Conservation (phyloP, 805 yeast genomes). For the Schwanniomyces polymorphus region DNA sequence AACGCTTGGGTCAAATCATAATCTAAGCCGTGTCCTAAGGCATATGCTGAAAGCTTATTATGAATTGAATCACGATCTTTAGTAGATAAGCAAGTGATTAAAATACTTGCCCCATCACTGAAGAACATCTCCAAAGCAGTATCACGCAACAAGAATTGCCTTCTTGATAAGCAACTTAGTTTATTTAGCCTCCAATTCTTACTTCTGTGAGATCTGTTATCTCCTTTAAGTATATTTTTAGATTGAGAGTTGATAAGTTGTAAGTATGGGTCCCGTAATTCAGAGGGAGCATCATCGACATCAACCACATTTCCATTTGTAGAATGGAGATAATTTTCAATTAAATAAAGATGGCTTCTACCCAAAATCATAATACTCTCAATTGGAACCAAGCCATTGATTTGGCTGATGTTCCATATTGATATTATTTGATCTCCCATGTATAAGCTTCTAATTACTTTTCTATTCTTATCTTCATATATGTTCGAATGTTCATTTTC, state of each 20-base stretch:
- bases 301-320: slow-evolving; percentile 56
- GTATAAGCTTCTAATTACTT: slow-evolving; percentile 65
- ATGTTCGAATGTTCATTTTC: slow-evolving; percentile 10
- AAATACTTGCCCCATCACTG: slow-evolving; percentile 66
- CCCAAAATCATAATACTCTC: slow-evolving; percentile 80
- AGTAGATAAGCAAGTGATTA: slow-evolving; percentile 62
- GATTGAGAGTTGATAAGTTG: slow-evolving; percentile 58
- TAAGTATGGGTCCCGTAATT: slow-evolving; percentile 66
- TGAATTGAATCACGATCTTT: slow-evolving; percentile 58
- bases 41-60: slow-evolving; percentile 46
- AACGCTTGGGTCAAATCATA: slow-evolving; percentile 55
- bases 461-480: slow-evolving; percentile 70
- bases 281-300: slow-evolving; percentile 61
- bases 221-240: slow-evolving; percentile 19
- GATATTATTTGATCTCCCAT: slow-evolving; percentile 71
- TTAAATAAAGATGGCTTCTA: slow-evolving; percentile 59
- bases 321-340: slow-evolving; percentile 67
- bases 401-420: slow-evolving; percentile 73
- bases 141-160: slow-evolving; percentile 76
- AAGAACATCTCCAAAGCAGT: slow-evolving; percentile 80
- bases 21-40: slow-evolving; percentile 53
- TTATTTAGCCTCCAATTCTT: slow-evolving; percentile 61
- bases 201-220: slow-evolving; percentile 41
- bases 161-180: slow-evolving; percentile 64
- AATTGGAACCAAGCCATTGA: slow-evolving; percentile 72